Base-by-base conservation (phyloP, 768 basidiomycete species). In the Lyophyllum shimeji region DNA sequence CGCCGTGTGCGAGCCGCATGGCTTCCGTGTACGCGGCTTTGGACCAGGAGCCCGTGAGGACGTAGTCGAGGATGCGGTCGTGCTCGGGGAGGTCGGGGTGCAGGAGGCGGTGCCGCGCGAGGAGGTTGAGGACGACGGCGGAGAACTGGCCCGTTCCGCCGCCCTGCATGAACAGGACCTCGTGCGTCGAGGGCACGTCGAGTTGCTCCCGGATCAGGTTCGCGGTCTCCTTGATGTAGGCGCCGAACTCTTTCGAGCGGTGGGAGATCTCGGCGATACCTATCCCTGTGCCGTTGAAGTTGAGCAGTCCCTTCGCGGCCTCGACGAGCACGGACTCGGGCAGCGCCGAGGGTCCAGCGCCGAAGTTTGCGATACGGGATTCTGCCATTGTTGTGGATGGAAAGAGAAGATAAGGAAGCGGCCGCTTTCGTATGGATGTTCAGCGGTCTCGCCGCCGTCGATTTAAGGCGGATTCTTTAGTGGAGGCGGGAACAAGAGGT, bases 241-340 rank as follows among this genome's bases (percentile, higher is more conserved):
- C 76, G 50, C 80, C 79, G 70, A 98, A 98, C 60, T 95, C 89
- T 64, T 90, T 85, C 39, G 94, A 94, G 61, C 97, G 90, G 71
- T 99, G 97, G 1, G 94, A 96, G 68, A 98, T 84, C 72, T 99
- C 97, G 42, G 93, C 90, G 68, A 99, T 85, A 43, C 97, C 97
- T 58, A 98, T 95, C 24, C 97, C 97, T 2, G 92, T 95, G 46
- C 81, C 81, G 53, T 87, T 77, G 72, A 93, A 98, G 78, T 98
- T 90, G 64, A 99, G 76, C n/a, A 98, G 79, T 15, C 90, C 93
- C 58, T 82, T 74, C 13, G 89, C 81, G 1, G 95, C 93, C 68
- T 95, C 85, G 63, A 86, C 73, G 51, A 99, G 83, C 27, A 98
- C 93, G 3, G 85, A 75, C n/a, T 85, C 80, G 15, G 97, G 97